phyloP scores from a whole-genome alignment of 805 yeast species.

The Saturnispora galanensis region DNA sequence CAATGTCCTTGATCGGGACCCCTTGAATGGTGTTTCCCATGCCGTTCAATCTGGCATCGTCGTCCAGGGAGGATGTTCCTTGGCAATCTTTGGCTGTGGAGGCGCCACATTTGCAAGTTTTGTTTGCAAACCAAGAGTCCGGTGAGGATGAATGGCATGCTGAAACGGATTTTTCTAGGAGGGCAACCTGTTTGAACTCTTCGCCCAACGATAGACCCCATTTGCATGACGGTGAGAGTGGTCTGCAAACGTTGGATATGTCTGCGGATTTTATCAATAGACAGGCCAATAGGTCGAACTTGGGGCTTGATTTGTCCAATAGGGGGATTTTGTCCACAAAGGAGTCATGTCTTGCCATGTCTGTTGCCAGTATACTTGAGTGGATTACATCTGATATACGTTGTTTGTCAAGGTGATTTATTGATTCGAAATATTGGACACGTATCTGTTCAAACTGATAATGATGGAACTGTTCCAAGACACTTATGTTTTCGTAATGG shows the following conservation, averaged over 20 bases:
- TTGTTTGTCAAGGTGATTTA: not conserved
- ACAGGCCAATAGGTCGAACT: slow-evolving; percentile 41
- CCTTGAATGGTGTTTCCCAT: slow-evolving; percentile 3
- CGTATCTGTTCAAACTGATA: slow-evolving; percentile 45
- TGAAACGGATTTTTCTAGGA: slow-evolving; percentile 32
- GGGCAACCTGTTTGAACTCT: slow-evolving; percentile 63
- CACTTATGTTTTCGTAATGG: slow-evolving; percentile 54
- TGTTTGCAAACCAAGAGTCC: slow-evolving; percentile 5
- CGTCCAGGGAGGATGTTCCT: not conserved
- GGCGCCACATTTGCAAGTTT: slow-evolving; percentile 32
- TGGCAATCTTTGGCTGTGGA: slow-evolving; percentile 8
- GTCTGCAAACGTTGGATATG: slow-evolving; percentile 85
- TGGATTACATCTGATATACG: slow-evolving; percentile 9
- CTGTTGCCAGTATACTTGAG: slow-evolving; percentile 61
- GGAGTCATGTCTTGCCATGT: slow-evolving; percentile 81
- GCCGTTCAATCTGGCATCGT: slow-evolving; percentile 5
- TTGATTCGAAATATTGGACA: slow-evolving; percentile 11
- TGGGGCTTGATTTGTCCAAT: slow-evolving; percentile 18
- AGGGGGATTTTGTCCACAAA: slow-evolving; percentile 48
- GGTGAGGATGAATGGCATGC: slow-evolving; percentile 11
- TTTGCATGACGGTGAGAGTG: slow-evolving; percentile 60
- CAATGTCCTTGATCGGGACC: slow-evolving; percentile 20
- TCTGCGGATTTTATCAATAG: slow-evolving; percentile 89
- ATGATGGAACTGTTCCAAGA: slow-evolving; percentile 76
- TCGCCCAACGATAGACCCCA: slow-evolving; percentile 79